Evolutionary conservation across 805 yeast genomes (phyloP), one percentile per base, ranked within the genome.

Genomic region (Cyberlindnera lachancei): DNA sequence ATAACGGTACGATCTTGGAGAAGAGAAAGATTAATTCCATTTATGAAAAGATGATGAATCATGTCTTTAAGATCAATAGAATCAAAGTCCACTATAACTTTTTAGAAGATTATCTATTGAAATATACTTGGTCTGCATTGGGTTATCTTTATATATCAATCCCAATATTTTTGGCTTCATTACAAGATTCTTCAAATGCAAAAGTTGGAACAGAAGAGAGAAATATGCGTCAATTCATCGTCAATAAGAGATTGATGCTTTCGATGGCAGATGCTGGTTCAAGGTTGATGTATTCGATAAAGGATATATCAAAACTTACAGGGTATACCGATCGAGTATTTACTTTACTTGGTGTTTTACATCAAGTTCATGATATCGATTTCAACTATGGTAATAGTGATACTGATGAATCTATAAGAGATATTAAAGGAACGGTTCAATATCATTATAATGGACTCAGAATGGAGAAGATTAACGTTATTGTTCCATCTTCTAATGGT

Each of bases 231-330:
- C 86, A 83, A 44, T 88, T 87, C 46, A 79, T 88, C 47, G 87
- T 85, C 34, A 88, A 88, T 64, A 88, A 88, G 61, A 70, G 97
- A 50, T 67, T 88, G 42, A 79, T 88, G 83, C 68, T 88, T 43
- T 80, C 92, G 4, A 68, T 88, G 53, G 95, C 96, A 5, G 97
- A 88, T 60, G 95, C 97, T 0, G 96, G 96, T 5, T 81, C 94
- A 11, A 68, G 96, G 44, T 69, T 88, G 59, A 87, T 88, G 95
- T 86, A 85, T 56, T 86, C 96, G 3, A 82, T 87, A 44, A 88
- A 88, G 55, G 96, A 87, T 56, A 70, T 88, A 15, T 81, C 92
- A n/a, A 88, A 79, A 54, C 68, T 88, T 34, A 83, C 95, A 1
- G 96, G 96, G 10, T 81, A 83, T 52, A 85, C 96, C 1, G 90